Base-by-base conservation (phyloP, 208 protist genomes). In the Kentomonas sorsogonicus region DNA sequence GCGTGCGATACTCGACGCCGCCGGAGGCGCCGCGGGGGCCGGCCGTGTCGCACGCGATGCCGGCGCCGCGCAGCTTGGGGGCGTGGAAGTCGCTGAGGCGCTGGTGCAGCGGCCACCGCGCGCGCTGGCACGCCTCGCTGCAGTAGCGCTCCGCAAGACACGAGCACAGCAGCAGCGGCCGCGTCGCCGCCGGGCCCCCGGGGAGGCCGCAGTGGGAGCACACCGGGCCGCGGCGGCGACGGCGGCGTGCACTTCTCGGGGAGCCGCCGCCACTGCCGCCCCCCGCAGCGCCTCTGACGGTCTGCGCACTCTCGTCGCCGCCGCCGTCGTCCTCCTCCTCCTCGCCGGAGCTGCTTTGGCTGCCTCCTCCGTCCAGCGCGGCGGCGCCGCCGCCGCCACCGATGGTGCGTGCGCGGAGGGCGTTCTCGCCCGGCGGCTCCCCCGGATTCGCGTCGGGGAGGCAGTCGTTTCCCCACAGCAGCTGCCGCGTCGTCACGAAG, bases 121-220 rank as follows among this genome's bases (percentile, higher is more conserved):
- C 69, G 11, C 60, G 64, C 51, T 86, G 78, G 52, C 74, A 79
- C 16, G 48, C 30, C 1, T 52, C 59, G 25, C 62, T 61, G 62
- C 78, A 81, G 59, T 79, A 81, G 43, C 33, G 62, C 3, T 48
- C 67, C 3, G 63, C 55, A 43, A 47, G 60, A 60, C 74, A 86
- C 4, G 62, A 58, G 47, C 70, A 86, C 54, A 15, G 33, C 33
- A 38, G 33, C 33, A 38, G 33, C 11, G 33, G 33, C 33, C 33
- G 33, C 11, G 33, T 38, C 33, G 7, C 7, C 11, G 33, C 5
- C 11, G 33, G 33, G 5, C 7, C 11, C 33, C 33, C 5, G 5
- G 33, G 33, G 33, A 15, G 7, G 11, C 33, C 33, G 38, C 38
- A 43, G 38, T 43, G 15, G 7, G 38, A 43, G 15, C 38, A 43